phyloP scores from a whole-genome alignment of 306 rosid species.

The Cicer yamashitae region DNA sequence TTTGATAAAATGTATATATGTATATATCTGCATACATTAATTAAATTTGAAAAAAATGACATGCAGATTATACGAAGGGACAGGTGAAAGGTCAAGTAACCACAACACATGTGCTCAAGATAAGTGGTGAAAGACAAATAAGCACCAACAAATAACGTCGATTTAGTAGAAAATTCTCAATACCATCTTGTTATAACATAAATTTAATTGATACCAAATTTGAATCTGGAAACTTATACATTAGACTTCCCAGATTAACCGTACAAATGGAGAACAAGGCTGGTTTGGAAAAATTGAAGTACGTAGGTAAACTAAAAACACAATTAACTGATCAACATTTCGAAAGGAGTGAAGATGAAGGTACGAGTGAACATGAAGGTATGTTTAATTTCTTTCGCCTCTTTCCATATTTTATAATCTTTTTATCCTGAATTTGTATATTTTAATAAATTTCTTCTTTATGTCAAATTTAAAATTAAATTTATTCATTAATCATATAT shows the following conservation, averaged over 20 bases:
- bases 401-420: background rate
- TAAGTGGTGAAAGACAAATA: conserved; percentile 55
- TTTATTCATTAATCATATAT: background rate
- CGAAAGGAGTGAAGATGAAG: conserved; percentile 59
- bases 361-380: too few relatives aligned
- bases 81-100: conserved; percentile 58
- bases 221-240: too few relatives aligned
- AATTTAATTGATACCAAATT: background rate
- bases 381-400: background rate
- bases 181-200: conserved; percentile 2
- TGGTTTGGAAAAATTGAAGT: too few relatives aligned
- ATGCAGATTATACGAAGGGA: conserved; percentile 58
- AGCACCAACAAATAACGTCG: conserved; percentile 32
- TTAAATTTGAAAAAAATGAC: background rate
- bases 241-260: too few relatives aligned
- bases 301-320: too few relatives aligned
- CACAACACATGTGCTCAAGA: conserved; percentile 36
- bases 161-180: conserved; percentile 10
- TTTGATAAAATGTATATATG: too few relatives aligned
- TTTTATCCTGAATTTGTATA: background rate
- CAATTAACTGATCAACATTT: too few relatives aligned
- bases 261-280: too few relatives aligned
- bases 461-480: background rate
- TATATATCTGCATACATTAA: too few relatives aligned
- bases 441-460: background rate